Base-by-base conservation (phyloP, 306 rosid genomes). In the Lathyrus oleraceus region DNA sequence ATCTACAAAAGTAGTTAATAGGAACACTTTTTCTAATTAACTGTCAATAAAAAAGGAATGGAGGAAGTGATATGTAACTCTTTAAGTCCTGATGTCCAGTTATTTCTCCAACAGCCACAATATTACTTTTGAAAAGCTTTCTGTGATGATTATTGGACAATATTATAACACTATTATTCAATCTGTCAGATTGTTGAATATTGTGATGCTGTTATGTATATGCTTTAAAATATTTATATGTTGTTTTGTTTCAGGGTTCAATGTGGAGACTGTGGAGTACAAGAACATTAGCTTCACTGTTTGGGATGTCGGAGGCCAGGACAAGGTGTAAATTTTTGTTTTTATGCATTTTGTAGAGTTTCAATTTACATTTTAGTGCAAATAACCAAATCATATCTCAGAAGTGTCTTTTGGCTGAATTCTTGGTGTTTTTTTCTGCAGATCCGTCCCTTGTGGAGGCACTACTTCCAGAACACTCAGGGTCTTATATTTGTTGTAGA, bases 361-460 rank as follows among this genome's bases (percentile, higher is more conserved):
- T 9, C 32, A n/a, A 10, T 57, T 25, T 77, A 27, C 40, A 7
- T 70, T 40, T 76, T 28, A 30, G 40, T 69, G 45, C 47, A 10
- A 63, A 21, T 57, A 57, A 30, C 62, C 17, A 56, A 56, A 25
- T 5, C 21, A 45, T 62, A 35, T 45, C 59, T 14, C 36, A 6
- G 13, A 61, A 27, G 47, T 47, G 44, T 65, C 61, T 75, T 75
- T 25, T 65, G 54, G 51, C 40, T 79, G 47, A 66, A 57, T 40
- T 27, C 19, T 60, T 36, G 23, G 19, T 57, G 68, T 72, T 81
- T 43, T 75, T 43, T 36, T 71, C 73, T 83, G 71, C 92, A 95
- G 99, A 95, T 95, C 76, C 99, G 99, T 67, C 99, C 99, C 58
- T 65, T 95, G 91, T 95, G 99, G 99, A 95, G 99, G 99, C 99